Evolutionary conservation across 2,329 filamentous ascomycete genomes (phyloP), one percentile per base, ranked within the genome.

Genomic region (Aspergillus pseudoterreus): DNA sequence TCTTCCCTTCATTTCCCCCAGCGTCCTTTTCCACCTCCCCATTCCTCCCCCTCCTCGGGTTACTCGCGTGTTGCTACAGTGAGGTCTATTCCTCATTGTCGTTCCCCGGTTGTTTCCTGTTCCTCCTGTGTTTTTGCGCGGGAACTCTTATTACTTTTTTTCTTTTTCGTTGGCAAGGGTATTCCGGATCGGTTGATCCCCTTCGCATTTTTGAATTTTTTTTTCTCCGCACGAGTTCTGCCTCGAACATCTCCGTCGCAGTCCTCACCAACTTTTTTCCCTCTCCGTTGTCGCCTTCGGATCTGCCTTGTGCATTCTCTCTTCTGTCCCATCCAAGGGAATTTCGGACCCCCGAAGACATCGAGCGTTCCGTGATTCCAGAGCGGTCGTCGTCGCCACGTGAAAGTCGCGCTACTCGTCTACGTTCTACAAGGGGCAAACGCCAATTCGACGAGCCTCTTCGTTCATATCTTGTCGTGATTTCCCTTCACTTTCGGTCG

Each of bases 331-430:
- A 41, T 45, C 43, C 43, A 27, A 54, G 52, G 38, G 50, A 57
- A 47, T 54, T 47, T 41, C 39, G 19, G 15, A 12, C 17, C 19
- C 17, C 14, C 19, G 39, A 42, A 42, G 42, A 46, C 43, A 54
- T n/a, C 33, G 39, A 48, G 27, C 15, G 17, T 38, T 36, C 36
- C 32, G 41, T 49, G 43, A 55, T 45, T 30, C 45, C 47, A 48
- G 49, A 27, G 46, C 49, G 44, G 51, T 22, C 22, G 22, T 54
- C 43, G 49, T 57, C 53, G 45, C 58, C 56, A 61, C 63, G 63
- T 67, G 59, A 57, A 58, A 65, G 50, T 62, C 61, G 60, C 66
- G 60, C 54, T 55, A 42, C 55, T 39, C 45, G 43, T 33, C 54
- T 50, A 54, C 51, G 43, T 48, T 54, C 57, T 50, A 47, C 56